A percentile compares a stretch with the other conserved stretches of the same genome.
Evolutionary conservation across 768 basidiomycete species (phyloP).

Genomic region (Russula earlei): DNA sequence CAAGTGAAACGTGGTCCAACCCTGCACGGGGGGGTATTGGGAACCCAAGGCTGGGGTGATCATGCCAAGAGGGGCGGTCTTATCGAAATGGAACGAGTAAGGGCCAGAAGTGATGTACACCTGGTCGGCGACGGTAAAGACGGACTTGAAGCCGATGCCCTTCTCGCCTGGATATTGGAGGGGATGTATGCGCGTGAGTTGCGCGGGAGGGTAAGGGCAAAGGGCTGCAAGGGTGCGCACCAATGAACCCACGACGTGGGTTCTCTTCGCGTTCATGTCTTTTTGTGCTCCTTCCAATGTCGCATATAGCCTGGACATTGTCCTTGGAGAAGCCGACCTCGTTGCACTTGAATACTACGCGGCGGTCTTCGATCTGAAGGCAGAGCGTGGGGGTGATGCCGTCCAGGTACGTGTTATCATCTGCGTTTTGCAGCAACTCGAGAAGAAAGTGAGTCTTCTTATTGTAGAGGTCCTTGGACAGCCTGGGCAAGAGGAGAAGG

Average conservation of each 20-base stretch:
- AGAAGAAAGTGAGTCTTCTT: constrained; percentile 25
- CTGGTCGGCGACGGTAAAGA: constrained; percentile 23
- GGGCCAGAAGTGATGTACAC: constrained; percentile 21
- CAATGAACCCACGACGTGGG: constrained; percentile 16
- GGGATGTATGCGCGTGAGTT: neutral
- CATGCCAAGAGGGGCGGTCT: constrained; percentile 20
- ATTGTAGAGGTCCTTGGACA: constrained; percentile 23
- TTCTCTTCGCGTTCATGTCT: constrained; percentile 7
- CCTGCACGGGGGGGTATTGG: neutral
- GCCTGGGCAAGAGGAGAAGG: neutral
- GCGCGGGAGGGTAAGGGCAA: neutral
- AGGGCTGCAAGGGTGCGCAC: neutral
- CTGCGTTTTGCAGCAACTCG: constrained; percentile 26
- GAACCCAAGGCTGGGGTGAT: constrained; percentile 20
- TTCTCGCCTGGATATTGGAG: constrained; percentile 24
- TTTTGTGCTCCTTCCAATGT: constrained; percentile 25
- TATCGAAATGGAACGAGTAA: constrained; percentile 22
- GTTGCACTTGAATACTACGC: constrained; percentile 21
- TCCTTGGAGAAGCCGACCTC: constrained; percentile 21
- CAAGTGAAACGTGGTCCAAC: constrained; percentile 24
- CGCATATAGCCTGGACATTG: constrained; percentile 23
- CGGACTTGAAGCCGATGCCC: constrained; percentile 27
- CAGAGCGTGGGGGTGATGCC: constrained; percentile 12
- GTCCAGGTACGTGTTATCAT: constrained; percentile 21
- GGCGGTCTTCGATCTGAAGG: constrained; percentile 11